Evolutionary conservation across 257 asterid species (phyloP).

Genomic region (Solanum ahanhuiri): DNA sequence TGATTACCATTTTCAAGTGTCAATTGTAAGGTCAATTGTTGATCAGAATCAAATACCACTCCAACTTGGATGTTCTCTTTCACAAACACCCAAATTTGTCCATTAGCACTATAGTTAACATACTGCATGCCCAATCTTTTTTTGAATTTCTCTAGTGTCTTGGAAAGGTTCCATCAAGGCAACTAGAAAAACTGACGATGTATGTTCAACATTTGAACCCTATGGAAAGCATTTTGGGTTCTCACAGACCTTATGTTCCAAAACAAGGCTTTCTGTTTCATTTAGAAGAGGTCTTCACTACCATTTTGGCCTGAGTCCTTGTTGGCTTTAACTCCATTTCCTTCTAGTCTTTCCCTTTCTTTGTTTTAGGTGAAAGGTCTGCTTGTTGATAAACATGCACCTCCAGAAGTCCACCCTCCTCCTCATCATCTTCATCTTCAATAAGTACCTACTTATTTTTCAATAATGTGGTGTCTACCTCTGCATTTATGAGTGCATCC

Average conservation of each 20-base stretch:
- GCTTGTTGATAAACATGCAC: not conserved
- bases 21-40: not conserved
- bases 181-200: no score
- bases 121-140: not conserved
- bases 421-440: not conserved
- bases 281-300: not conserved
- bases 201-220: not conserved
- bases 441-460: no score
- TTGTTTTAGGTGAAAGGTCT: not conserved
- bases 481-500: no score
- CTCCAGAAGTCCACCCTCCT: not conserved
- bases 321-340: not conserved
- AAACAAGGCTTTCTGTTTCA: not conserved
- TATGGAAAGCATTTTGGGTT: not conserved
- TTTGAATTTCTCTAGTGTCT: no score
- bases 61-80: not conserved
- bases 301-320: not conserved
- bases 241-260: not conserved
- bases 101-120: no score
- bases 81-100: not conserved
- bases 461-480: no score
- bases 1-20: no score
- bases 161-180: no score
- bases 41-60: not conserved
- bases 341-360: not conserved